Base-by-base conservation (phyloP, 345 rosid species). In the Eucalyptus tenuipes region DNA sequence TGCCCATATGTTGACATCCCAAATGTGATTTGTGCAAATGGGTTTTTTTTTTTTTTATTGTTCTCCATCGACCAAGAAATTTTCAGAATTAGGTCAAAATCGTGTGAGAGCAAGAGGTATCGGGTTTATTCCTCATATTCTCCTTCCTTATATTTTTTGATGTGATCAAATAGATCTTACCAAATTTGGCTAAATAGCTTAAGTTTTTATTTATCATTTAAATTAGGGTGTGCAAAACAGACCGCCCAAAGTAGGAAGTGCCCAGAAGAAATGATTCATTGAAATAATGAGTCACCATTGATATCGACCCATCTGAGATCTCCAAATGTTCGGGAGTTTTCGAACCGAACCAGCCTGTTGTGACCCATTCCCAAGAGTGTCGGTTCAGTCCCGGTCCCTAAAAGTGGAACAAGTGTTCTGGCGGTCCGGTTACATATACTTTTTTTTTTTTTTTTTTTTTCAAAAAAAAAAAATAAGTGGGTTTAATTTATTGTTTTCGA, bases 301-400 rank as follows among this genome's bases (percentile, higher is more conserved):
- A n/a, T n/a, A n/a, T n/a, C n/a, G n/a, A n/a, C n/a, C n/a, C n/a
- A n/a, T n/a, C n/a, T n/a, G n/a, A n/a, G n/a, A n/a, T n/a, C n/a
- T n/a, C n/a, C n/a, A n/a, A n/a, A n/a, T n/a, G n/a, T n/a, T n/a
- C n/a, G n/a, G n/a, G n/a, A n/a, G n/a, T n/a, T n/a, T n/a, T 52
- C 4, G 4, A 52, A 52, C 0, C 57, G 10, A 52, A 7, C 57
- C 4, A 18, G 0, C 57, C 0, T 7, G 4, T 18, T 52, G 4
- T 7, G 24, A 52, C 24, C 24, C 0, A 0, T 52, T 52, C 57
- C 24, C 24, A 18, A 7, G 24, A 18, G 57, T 18, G 57, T 52
- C 0, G 0, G 10, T 52, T 52, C 4, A 0, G 10, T 52, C 57
- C 10, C 0, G 2, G 10, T 18, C 24, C 10, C 57, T 18, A 52